phyloP scores from a whole-genome alignment of 2,329 filamentous ascomycete genomes.

The Ascochyta fabae region DNA sequence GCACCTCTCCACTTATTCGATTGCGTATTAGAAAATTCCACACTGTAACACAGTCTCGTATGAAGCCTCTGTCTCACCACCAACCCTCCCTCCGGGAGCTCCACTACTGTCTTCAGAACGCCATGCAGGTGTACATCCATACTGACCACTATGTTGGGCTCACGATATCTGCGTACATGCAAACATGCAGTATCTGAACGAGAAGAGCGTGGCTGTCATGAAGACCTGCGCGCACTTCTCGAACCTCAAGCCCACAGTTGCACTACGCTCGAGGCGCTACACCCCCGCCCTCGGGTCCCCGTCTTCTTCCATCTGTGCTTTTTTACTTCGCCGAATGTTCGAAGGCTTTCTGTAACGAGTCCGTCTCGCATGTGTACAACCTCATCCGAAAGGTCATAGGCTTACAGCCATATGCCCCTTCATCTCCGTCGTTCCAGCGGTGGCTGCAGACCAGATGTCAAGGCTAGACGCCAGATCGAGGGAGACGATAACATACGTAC shows the following conservation, averaged over 20 bases:
- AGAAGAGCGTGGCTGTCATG: conserved; percentile 4
- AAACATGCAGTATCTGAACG: conserved; percentile 20
- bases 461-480: background rate
- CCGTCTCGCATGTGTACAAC: conserved; percentile 6
- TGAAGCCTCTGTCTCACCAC: conserved; percentile 15
- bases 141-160: conserved; percentile 5
- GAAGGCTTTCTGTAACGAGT: background rate
- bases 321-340: background rate
- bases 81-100: conserved; percentile 5
- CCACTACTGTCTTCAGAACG: conserved; percentile 13
- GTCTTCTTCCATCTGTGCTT: background rate
- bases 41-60: conserved; percentile 12
- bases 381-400: background rate
- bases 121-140: conserved; percentile 21
- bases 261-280: conserved; percentile 3
- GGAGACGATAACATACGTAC: background rate
- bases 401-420: conserved; percentile 7
- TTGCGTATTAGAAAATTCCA: conserved; percentile 12
- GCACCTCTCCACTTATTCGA: background rate
- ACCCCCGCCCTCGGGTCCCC: conserved; percentile 1
- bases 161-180: conserved; percentile 13
- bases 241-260: conserved; percentile 8
- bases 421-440: conserved; percentile 13
- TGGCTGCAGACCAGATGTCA: background rate
- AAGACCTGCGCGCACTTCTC: conserved; percentile 11